Evolutionary conservation across 2,329 filamentous ascomycete genomes (phyloP), one percentile per base, ranked within the genome.

Genomic region (Aspergillus awamori): DNA sequence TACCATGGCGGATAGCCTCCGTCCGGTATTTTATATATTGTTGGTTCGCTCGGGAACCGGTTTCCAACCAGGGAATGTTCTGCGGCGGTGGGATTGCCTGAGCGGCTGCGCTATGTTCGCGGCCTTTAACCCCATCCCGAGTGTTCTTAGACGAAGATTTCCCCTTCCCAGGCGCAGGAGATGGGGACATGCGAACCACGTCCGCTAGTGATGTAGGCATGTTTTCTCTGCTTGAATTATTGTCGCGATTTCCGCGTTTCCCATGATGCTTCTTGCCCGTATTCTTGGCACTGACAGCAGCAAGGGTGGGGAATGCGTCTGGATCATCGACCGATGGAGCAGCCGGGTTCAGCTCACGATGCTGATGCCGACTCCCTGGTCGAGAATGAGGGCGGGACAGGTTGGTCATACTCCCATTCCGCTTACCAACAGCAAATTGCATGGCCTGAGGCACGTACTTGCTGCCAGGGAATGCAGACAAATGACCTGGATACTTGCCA

Each of bases 1-100:
- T 95, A 67, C 95, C 95, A 75, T 99, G 95, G 79, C 96, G 96
- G 76, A 99, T 97, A 60, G 95, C 95, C 78, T 98, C 94, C 72
- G 93, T 91, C 57, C 95, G 89, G 68, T 93, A 92, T 79, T 97
- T 97, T 68, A 99, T 86, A 75, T 99, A 99, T 24, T 92, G 89
- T 77, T 93, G 93, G 76, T 99, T 98, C 66, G 92, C 92, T 65
- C 87, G 87, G 57, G 94, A 89, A 22, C 95, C 95, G 2, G 95
- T 98, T 77, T 97, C 94, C 4, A 98, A 81, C 95, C 95, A 99
- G 0, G 95, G 95, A 51, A 99, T 92, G 69, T 97, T 91, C 72
- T 95, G 92, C 8, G 95, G 95, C 60, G 88, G 87, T 17, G 91
- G 86, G 59, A 99, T 98, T 2, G 92, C 89, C 74, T 91, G 89